Conservation (phyloP, 768 basidiomycete genomes). For the Harrya chromipes region DNA sequence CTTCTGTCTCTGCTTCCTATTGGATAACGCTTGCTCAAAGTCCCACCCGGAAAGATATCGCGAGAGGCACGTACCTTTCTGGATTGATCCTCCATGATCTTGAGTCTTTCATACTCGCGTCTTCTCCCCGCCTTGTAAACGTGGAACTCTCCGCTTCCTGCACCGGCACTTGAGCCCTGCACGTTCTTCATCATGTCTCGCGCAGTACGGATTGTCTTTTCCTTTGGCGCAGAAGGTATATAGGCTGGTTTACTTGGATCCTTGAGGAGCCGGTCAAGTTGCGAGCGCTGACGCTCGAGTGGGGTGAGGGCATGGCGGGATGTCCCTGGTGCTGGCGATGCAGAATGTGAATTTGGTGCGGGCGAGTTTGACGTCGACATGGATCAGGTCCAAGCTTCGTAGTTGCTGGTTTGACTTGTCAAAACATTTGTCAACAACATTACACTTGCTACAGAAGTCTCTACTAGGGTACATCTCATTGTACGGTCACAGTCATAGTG, state of each 20-base stretch:
- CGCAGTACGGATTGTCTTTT: conserved; percentile 75
- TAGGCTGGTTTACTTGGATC: conserved; percentile 83
- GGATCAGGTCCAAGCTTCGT: conserved; percentile 5
- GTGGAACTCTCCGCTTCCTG: conserved; percentile 97
- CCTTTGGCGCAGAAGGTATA: conserved; percentile 77
- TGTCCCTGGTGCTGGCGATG: conserved; percentile 29
- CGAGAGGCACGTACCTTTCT: conserved; percentile 54
- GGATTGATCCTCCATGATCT: conserved; percentile 80
- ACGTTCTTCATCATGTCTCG: conserved; percentile 99
- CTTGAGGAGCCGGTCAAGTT: conserved; percentile 86
- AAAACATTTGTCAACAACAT: conserved; percentile 25
- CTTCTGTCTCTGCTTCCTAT: conserved; percentile 68
- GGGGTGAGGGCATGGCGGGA: conserved; percentile 48
- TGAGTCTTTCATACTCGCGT: conserved; percentile 93
- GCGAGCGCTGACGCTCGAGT: conserved; percentile 51
- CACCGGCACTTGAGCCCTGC: conserved; percentile 95
- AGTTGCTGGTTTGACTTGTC: not conserved
- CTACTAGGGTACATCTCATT: conserved; percentile 13
- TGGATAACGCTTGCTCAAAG: conserved; percentile 1
- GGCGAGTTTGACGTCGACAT: conserved; percentile 33
- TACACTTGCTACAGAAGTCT: conserved; percentile 5
- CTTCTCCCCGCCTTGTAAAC: conserved; percentile 95
- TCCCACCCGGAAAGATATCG: not conserved
- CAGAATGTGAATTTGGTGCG: conserved; percentile 27
- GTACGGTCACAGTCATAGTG: no score